These are phyloP conservation scores for Sugiyamaella neomexicana DNA, from an alignment of 1,139 yeast species.

Conservation along the genomic window DNA sequence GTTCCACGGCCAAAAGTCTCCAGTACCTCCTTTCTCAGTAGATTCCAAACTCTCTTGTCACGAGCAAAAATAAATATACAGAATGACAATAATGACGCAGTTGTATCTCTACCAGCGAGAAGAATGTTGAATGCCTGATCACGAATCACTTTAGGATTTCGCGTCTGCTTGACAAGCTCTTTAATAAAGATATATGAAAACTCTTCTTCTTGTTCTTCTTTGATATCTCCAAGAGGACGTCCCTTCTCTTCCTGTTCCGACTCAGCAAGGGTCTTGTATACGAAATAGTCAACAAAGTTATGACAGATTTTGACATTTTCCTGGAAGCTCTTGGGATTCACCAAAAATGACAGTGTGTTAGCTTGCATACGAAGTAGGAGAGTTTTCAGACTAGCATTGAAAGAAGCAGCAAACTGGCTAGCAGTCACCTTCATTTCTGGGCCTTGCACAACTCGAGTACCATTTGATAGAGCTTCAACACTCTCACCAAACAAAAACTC, in stretches of 20 bases:
- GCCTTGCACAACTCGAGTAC: conserved; percentile 27
- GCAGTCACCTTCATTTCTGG: conserved; percentile 16
- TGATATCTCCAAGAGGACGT: not conserved
- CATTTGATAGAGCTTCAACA: conserved; percentile 43
- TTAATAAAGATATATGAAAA: conserved; percentile 46
- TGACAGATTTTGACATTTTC: conserved; percentile 31
- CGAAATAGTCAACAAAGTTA: conserved; percentile 39
- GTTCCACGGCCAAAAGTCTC: conserved; percentile 32
- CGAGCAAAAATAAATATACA: conserved; percentile 49
- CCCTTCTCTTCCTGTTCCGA: conserved; percentile 18
- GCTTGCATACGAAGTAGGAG: conserved; percentile 32
- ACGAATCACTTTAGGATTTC: conserved; percentile 51
- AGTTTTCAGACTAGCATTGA: conserved; percentile 10
- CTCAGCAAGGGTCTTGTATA: conserved; percentile 33
- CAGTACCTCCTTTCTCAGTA: conserved; percentile 45
- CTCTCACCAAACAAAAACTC: conserved; percentile 61
- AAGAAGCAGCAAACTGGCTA: conserved; percentile 44
- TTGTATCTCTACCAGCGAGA: conserved; percentile 59
- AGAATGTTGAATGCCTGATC: conserved; percentile 55
- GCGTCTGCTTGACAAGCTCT: conserved; percentile 52
- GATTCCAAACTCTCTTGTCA: conserved; percentile 45
- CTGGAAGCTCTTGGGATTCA: conserved; percentile 38
- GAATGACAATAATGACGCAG: conserved; percentile 55
- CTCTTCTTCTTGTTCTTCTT: conserved; percentile 8
- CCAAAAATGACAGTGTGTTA: conserved; percentile 16